These are phyloP conservation scores for Lipomyces sp. DNA, from an alignment of 805 yeast species.

Conservation along the genomic window DNA sequence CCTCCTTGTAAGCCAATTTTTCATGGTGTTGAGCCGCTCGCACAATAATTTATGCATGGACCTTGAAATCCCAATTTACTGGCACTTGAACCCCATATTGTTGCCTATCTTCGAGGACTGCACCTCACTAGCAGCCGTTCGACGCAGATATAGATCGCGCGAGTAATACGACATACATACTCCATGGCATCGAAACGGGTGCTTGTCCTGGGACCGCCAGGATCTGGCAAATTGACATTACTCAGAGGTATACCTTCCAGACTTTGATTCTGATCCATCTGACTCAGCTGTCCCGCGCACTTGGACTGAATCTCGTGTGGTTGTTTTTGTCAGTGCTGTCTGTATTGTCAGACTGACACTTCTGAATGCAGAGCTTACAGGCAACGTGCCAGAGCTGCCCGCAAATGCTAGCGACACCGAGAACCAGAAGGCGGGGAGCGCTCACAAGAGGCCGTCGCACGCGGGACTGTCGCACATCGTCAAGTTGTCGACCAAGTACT, in stretches of 20 bases:
- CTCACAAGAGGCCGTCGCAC: conserved; percentile 26
- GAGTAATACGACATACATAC: no score
- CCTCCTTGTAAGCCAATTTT: no score
- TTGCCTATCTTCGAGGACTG: no score
- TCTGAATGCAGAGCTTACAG: conserved; percentile 1
- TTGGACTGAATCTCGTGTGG: conserved; percentile 7
- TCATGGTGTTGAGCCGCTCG: no score
- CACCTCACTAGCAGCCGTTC: no score
- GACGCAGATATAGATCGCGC: no score
- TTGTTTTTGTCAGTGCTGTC: conserved; percentile 37
- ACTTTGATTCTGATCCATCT: not conserved
- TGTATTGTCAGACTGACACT: no score
- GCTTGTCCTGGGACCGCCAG: conserved; percentile 36
- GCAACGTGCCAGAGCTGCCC: conserved; percentile 27
- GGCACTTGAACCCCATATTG: no score
- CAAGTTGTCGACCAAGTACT: conserved; percentile 37
- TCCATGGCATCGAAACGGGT: conserved; percentile 14
- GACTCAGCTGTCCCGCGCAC: not conserved
- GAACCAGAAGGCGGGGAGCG: not conserved
- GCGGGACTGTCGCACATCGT: conserved; percentile 34
- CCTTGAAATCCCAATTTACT: no score
- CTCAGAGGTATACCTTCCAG: conserved; percentile 30
- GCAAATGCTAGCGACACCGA: not conserved
- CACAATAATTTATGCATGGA: no score
- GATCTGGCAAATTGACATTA: conserved; percentile 38